Evolutionary conservation across 495 filamentous ascomycete species (phyloP), one percentile per base, ranked within the genome.

Genomic region (Aspergillus panamensis): DNA sequence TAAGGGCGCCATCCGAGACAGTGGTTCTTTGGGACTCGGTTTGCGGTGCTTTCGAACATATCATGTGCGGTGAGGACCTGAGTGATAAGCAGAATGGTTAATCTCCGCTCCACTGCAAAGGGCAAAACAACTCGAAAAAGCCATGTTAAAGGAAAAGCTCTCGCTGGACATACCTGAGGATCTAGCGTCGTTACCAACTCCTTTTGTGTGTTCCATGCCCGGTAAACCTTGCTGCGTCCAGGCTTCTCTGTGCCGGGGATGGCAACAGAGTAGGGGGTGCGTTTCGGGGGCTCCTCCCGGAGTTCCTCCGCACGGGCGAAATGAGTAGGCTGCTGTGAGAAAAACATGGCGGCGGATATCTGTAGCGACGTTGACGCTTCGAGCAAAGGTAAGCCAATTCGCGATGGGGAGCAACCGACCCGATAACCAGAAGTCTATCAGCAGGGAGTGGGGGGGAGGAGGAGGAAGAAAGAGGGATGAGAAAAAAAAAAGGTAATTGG

Each of bases 1-100:
- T 88, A 97, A 0, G 88, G 84, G 40, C 94, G 84, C 69, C 82
- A 85, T 43, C 94, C 94, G 51, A 98, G 75, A 73, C 91, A 96
- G 61, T 73, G 75, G 48, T 69, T 75, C 39, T 77, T 80, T 14
- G 85, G 84, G 68, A 82, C 62, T 70, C 84, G 71, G 73, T 84
- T 77, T 71, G 84, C 77, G 16, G 83, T 77, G 30, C 80, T 74
- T 70, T 96, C 91, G 66, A 96, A 96, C 20, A 90, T 76, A 32
- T 96, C 89, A 77, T 96, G 87, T 42, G 85, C 76, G 16, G 90
- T 95, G 52, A 79, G 73, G 44, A 89, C 72, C 80, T 84, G 32
- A 19, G 14, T 13, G 42, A 47, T 25, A 44, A 19, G 20, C 25
- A 39, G 17, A 12, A 54, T 42, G 12, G 17, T 63, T 30, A 59